Conservation (phyloP, 1,284 basidiomycete species). For the Apiotrichum siamense region DNA sequence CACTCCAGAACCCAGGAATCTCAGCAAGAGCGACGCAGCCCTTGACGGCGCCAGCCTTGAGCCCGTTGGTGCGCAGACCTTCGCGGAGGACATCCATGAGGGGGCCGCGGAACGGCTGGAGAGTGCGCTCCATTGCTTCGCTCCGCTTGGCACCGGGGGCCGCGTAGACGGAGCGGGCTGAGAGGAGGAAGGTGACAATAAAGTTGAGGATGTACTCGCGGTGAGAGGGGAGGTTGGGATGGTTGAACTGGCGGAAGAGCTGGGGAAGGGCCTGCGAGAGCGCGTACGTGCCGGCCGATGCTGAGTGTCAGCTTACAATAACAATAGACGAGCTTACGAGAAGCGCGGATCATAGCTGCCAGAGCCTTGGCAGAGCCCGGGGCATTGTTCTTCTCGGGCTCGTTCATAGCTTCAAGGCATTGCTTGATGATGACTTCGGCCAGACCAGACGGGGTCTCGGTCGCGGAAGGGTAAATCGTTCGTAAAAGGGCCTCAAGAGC, state of each 20-base stretch:
- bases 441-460: constrained; percentile 52
- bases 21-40: constrained; percentile 59
- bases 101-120: constrained; percentile 67
- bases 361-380: constrained; percentile 75
- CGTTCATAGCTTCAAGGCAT: constrained; percentile 67
- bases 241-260: constrained; percentile 66
- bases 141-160: constrained; percentile 23
- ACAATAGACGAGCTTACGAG: constrained; percentile 67
- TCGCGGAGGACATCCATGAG: constrained; percentile 50
- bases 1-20: constrained; percentile 58
- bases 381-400: constrained; percentile 87
- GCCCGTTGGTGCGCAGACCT: constrained; percentile 44
- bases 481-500: constrained; percentile 64
- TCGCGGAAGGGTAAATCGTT: constrained; percentile 57
- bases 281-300: constrained; percentile 62
- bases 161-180: constrained; percentile 40
- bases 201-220: constrained; percentile 64
- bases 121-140: constrained; percentile 45
- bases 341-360: constrained; percentile 65
- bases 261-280: constrained; percentile 64
- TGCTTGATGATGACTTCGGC: constrained; percentile 70
- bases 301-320: constrained; percentile 47
- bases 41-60: constrained; percentile 56
- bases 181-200: constrained; percentile 49
- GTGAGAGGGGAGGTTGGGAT: constrained; percentile 68